These are phyloP conservation scores for Tanacetum coccineum DNA, from an alignment of 129 eudicot genomes.

Conservation along the genomic window DNA sequence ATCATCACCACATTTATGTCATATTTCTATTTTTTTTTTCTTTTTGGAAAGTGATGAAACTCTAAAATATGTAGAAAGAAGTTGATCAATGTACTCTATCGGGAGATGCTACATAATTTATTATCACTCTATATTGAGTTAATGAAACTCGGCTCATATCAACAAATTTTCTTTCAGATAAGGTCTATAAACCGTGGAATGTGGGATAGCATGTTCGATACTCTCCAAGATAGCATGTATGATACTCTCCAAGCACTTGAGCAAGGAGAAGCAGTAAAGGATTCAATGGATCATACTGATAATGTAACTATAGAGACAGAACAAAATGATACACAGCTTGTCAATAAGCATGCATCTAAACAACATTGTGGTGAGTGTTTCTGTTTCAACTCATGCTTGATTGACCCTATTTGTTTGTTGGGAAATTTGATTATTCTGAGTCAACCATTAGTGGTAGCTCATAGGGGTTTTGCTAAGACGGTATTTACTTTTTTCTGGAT, in stretches of 20 bases:
- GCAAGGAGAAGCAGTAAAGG: conserved; percentile 23
- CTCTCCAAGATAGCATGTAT: conserved; percentile 65
- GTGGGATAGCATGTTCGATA: conserved; percentile 62
- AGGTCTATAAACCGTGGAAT: conserved; percentile 64
- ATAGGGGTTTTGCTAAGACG: neutral
- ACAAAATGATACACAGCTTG: conserved; percentile 23
- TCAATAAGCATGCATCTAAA: conserved; percentile 14
- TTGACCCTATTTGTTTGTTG: conserved; percentile 1
- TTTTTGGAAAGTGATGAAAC: neutral
- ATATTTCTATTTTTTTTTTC: conserved; percentile 4
- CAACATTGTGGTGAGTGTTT: conserved; percentile 49
- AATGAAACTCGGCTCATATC: neutral
- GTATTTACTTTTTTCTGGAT: too few species aligned
- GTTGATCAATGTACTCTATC: neutral
- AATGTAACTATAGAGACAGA: conserved; percentile 45
- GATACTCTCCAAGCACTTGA: conserved; percentile 51
- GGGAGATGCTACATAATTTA: neutral
- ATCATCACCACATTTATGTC: neutral
- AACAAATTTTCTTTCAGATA: conserved; percentile 44
- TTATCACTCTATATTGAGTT: too few species aligned
- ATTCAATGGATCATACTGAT: conserved; percentile 29
- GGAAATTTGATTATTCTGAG: neutral
- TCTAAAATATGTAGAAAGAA: neutral
- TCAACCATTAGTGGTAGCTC: neutral
- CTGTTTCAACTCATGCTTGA: conserved; percentile 15